Conservation (phyloP, 208 protist species). For the Naegleria gruberi region DNA sequence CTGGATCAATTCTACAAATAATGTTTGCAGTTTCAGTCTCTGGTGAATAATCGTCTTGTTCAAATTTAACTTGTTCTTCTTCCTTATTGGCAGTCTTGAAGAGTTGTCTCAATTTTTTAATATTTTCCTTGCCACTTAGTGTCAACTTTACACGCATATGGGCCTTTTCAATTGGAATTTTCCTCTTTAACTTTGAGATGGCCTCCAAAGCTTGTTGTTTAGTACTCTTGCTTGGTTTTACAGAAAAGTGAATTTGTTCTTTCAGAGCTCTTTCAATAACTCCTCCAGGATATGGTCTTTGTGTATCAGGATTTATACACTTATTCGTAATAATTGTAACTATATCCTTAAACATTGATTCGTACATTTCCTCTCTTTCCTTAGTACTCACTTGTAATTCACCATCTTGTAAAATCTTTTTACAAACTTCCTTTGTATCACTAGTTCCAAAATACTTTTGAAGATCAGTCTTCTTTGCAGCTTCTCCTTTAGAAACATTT, state of each 20-base stretch:
- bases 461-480: slow-evolving; percentile 68
- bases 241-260: slow-evolving; percentile 56
- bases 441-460: slow-evolving; percentile 51
- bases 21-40: neutral
- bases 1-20: slow-evolving; percentile 2
- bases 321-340: slow-evolving; percentile 62
- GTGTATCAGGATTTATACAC: slow-evolving; percentile 59
- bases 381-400: slow-evolving; percentile 69
- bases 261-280: slow-evolving; percentile 64
- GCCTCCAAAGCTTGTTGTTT: slow-evolving; percentile 54
- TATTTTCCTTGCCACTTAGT: slow-evolving; percentile 30
- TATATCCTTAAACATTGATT: slow-evolving; percentile 58
- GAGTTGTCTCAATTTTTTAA: slow-evolving; percentile 13
- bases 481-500: slow-evolving; percentile 69
- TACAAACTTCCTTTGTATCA: slow-evolving; percentile 42
- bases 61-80: neutral
- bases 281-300: slow-evolving; percentile 35
- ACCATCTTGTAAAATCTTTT: slow-evolving; percentile 59
- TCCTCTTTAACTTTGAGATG: slow-evolving; percentile 45
- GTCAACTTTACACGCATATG: slow-evolving; percentile 53
- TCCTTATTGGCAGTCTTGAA: neutral
- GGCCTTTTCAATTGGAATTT: slow-evolving; percentile 54
- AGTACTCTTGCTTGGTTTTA: slow-evolving; percentile 43
- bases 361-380: slow-evolving; percentile 54
- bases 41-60: neutral